A percentile compares a stretch with the other conserved stretches of the same genome.
These are phyloP conservation scores for Apiotrichum siamense DNA, from an alignment of 1,284 basidiomycete genomes.

Conservation along the genomic window DNA sequence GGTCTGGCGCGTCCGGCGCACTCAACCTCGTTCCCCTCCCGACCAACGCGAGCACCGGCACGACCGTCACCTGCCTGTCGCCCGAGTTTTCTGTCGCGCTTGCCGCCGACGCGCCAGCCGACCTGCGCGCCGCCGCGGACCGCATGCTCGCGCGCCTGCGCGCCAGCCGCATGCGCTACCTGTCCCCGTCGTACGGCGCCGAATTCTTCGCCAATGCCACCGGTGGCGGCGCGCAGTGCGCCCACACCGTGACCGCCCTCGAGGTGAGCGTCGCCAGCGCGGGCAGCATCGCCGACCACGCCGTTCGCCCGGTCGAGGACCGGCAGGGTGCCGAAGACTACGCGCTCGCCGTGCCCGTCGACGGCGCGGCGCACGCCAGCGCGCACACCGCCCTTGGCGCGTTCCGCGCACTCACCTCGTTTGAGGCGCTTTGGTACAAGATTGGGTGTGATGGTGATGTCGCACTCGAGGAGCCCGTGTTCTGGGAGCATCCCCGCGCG, in stretches of 20 bases:
- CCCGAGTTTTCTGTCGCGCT: constrained; percentile 49
- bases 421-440: constrained; percentile 60
- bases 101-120: constrained; percentile 45
- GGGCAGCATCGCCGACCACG: not conserved
- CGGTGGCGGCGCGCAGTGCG: not conserved
- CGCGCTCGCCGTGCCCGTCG: not conserved
- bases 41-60: constrained; percentile 51
- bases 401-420: constrained; percentile 72
- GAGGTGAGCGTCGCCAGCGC: constrained; percentile 54
- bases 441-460: no score
- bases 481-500: no score
- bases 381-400: constrained; percentile 56
- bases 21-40: constrained; percentile 45
- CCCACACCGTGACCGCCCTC: not conserved
- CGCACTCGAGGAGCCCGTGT: no score
- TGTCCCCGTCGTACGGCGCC: constrained; percentile 16
- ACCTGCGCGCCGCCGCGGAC: constrained; percentile 51
- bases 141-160: constrained; percentile 40
- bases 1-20: no score
- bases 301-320: not conserved
- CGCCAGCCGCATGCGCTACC: constrained; percentile 8
- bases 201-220: constrained; percentile 22
- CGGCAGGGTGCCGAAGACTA: not conserved
- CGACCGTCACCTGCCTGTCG: constrained; percentile 52
- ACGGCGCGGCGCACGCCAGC: not conserved